Base-by-base conservation (phyloP, 192 early-diverging fungal genomes). In the Podochytrium sp. region DNA sequence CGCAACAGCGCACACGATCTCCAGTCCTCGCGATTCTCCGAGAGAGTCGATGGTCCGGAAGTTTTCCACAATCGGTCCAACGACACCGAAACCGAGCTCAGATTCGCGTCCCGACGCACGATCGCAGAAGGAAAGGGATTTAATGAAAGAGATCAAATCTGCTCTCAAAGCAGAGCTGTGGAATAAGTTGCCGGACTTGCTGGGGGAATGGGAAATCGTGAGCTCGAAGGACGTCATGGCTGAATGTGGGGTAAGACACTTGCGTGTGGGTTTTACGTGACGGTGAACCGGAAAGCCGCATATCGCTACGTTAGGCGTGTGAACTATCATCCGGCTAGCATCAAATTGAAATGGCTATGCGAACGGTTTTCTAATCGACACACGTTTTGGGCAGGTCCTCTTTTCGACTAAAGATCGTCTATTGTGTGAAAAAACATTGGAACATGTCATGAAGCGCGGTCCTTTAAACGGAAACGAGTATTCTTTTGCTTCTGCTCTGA, bases 351-450 rank as follows among this genome's bases (percentile, higher is more conserved):
- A 1, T 18, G 20, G 0, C 55, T 57, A 1, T 57, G 18, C 18
- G 43, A 47, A n/a, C n/a, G n/a, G n/a, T n/a, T n/a, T n/a, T n/a
- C n/a, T n/a, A n/a, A n/a, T n/a, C n/a, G n/a, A n/a, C n/a, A n/a
- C n/a, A n/a, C n/a, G n/a, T n/a, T n/a, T 12, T n/a, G n/a, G n/a
- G n/a, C 43, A 73, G 71, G 64, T 73, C 29, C 71, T 64, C 42
- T 63, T 73, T 37, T 39, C 43, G 6, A 25, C 20, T n/a, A 73
- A 73, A 34, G 71, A 73, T 29, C 12, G 59, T 34, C 20, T 25
- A 25, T 40, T 63, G 40, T 73, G 58, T 33, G 71, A 73, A 50
- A 38, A 50, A 32, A 63, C 42, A 10, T 35, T 73, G 35, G 58
- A 60, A 16, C 34, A 73, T 41, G 59, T 73, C 41, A 43, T 47